Conservation (phyloP, 306 rosid species). For the Lotus japonicus region DNA sequence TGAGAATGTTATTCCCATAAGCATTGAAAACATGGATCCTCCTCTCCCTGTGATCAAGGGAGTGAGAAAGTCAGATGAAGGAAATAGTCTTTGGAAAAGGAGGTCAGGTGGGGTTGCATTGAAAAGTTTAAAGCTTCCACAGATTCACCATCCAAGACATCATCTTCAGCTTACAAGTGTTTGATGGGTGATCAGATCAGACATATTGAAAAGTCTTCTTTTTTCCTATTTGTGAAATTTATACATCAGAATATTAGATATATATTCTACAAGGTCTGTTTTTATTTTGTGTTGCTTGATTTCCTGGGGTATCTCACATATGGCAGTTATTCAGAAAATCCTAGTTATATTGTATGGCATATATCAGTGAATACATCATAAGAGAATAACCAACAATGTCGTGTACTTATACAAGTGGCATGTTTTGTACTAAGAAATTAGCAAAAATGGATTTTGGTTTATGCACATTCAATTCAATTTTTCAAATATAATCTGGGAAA, state of each 20-base stretch:
- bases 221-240: neutral
- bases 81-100: slow-evolving; percentile 59
- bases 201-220: neutral
- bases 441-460: neutral
- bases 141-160: slow-evolving; percentile 30
- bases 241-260: neutral
- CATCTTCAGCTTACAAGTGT: slow-evolving; percentile 48
- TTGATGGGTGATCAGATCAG: slow-evolving; percentile 30
- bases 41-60: slow-evolving; percentile 58
- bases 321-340: no score
- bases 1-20: slow-evolving; percentile 21
- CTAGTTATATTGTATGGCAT: no score
- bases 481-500: no score
- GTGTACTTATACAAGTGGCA: neutral
- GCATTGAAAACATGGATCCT: slow-evolving; percentile 56
- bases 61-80: slow-evolving; percentile 24
- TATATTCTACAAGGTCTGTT: slow-evolving; percentile 3
- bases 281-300: slow-evolving; percentile 2
- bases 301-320: neutral
- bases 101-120: slow-evolving; percentile 63
- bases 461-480: neutral
- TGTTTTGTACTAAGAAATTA: neutral
- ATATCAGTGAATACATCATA: no score
- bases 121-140: slow-evolving; percentile 50
- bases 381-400: no score